These are phyloP conservation scores for Termitomyces sp. DNA, from an alignment of 768 basidiomycete species.

Conservation along the genomic window DNA sequence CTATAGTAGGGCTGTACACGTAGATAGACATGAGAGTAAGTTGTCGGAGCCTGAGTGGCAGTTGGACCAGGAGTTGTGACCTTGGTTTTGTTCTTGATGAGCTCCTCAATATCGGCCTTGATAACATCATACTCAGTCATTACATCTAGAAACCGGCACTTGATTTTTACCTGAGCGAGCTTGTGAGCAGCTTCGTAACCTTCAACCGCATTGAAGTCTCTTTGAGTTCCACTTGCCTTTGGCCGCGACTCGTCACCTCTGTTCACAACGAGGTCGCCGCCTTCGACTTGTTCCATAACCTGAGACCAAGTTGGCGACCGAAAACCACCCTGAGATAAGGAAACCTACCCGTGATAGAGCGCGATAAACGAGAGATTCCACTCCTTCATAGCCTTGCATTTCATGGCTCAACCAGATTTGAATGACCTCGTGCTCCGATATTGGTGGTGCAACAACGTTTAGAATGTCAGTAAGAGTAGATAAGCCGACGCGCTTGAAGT, in stretches of 20 bases:
- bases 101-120: constrained; percentile 73
- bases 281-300: constrained; percentile 94
- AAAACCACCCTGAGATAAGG: neutral
- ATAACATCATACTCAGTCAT: neutral
- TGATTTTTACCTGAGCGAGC: constrained; percentile 61
- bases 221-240: constrained; percentile 45
- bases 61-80: constrained; percentile 27
- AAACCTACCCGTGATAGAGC: constrained; percentile 68
- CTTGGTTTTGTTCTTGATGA: constrained; percentile 57
- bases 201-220: constrained; percentile 81
- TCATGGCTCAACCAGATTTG: constrained; percentile 95
- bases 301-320: constrained; percentile 19
- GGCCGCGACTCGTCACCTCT: constrained; percentile 71
- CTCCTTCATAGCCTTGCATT: constrained; percentile 94
- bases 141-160: constrained; percentile 1
- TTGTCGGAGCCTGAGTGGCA: constrained; percentile 47
- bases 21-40: constrained; percentile 87
- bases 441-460: constrained; percentile 96
- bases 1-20: constrained; percentile 86
- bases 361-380: constrained; percentile 90
- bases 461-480: constrained; percentile 89
- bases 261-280: constrained; percentile 87
- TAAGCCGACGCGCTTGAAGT: constrained; percentile 82
- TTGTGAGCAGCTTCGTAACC: constrained; percentile 81
- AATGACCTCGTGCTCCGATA: constrained; percentile 97